Conservation (phyloP, 2,329 filamentous ascomycete species). For the Fusarium sp. region DNA sequence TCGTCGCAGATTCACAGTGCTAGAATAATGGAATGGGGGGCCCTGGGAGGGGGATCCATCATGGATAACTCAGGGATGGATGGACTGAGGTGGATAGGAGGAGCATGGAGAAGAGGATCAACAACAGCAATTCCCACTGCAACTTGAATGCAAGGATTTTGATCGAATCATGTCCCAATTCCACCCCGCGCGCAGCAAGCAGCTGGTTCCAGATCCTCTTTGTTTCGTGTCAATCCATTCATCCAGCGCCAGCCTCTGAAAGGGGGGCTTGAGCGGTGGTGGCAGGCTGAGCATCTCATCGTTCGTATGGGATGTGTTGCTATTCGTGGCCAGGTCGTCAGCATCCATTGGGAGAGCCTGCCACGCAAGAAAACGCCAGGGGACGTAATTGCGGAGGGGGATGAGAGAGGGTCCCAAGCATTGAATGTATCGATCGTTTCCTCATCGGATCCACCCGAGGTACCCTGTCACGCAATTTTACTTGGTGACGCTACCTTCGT, state of each 20-base stretch:
- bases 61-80: not conserved
- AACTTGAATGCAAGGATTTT: not conserved
- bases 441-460: constrained; percentile 8
- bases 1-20: constrained; percentile 31
- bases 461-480: constrained; percentile 14
- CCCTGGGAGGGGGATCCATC: not conserved
- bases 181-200: not conserved
- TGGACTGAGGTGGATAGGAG: constrained; percentile 11
- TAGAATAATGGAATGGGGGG: constrained; percentile 1
- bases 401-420: constrained; percentile 1
- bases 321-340: constrained; percentile 32
- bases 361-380: constrained; percentile 17
- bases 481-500: constrained; percentile 9
- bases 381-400: constrained; percentile 12
- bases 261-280: not conserved
- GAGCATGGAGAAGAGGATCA: constrained; percentile 23
- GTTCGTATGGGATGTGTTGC: constrained; percentile 23
- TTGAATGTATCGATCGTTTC: constrained; percentile 9
- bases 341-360: constrained; percentile 4
- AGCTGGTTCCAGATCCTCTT: not conserved
- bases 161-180: not conserved
- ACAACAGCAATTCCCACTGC: constrained; percentile 19
- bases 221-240: not conserved
- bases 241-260: not conserved
- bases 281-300: constrained; percentile 19